A percentile compares a stretch with the other conserved stretches of the same genome.
Conservation (phyloP, 495 filamentous ascomycete species). For the Podospora australis region DNA sequence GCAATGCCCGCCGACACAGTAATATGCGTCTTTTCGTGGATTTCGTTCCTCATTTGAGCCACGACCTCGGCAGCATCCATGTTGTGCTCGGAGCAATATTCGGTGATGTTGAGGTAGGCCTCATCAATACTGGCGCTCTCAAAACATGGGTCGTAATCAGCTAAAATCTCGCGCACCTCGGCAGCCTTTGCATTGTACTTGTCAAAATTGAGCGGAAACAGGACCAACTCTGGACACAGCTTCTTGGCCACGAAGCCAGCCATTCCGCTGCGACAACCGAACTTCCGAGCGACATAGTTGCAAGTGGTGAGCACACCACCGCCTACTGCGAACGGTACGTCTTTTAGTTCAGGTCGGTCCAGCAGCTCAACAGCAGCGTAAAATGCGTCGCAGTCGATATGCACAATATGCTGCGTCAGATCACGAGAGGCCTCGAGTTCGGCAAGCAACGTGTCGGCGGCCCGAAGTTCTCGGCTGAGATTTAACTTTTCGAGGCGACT, state of each 20-base stretch:
- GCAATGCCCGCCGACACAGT: slow-evolving; percentile 94
- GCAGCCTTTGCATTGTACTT: slow-evolving; percentile 89
- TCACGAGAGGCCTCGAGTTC: slow-evolving; percentile 75
- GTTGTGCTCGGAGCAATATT: slow-evolving; percentile 66
- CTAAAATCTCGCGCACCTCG: slow-evolving; percentile 77
- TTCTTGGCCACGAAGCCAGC: slow-evolving; percentile 92
- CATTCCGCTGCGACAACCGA: slow-evolving; percentile 90
- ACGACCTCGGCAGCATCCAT: slow-evolving; percentile 68
- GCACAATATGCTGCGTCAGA: slow-evolving; percentile 75
- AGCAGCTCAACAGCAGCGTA: slow-evolving; percentile 94
- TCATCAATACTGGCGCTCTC: slow-evolving; percentile 93
- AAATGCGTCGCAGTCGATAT: slow-evolving; percentile 97
- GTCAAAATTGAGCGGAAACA: slow-evolving; percentile 75
- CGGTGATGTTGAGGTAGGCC: slow-evolving; percentile 91
- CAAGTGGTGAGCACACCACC: slow-evolving; percentile 89
- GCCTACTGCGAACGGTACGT: slow-evolving; percentile 89
- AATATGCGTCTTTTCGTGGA: slow-evolving; percentile 71
- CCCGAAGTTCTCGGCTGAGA: slow-evolving; percentile 61
- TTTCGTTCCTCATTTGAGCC: slow-evolving; percentile 64
- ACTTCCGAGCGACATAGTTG: slow-evolving; percentile 88
- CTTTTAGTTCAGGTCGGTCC: slow-evolving; percentile 79
- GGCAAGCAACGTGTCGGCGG: slow-evolving; percentile 74
- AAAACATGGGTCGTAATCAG: slow-evolving; percentile 80
- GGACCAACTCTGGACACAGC: slow-evolving; percentile 82
- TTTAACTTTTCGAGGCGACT: slow-evolving; percentile 69